Conservation (phyloP, 1,284 basidiomycete genomes). For the Volvariella volvacea region DNA sequence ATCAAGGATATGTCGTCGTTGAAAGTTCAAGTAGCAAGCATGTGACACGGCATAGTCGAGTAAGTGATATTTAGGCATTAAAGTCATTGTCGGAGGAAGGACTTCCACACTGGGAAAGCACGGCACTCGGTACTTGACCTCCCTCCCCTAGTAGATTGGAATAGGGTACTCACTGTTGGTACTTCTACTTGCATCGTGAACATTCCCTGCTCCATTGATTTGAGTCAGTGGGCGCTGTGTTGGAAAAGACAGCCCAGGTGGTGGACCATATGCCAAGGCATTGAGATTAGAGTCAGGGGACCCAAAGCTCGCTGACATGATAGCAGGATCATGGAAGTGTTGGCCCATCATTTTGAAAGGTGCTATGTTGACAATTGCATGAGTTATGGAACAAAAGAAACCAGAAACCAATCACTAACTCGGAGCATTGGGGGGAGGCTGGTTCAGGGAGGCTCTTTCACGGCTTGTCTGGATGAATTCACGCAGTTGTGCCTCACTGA, state of each 20-base stretch:
- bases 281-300: slow-evolving; percentile 26
- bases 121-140: slow-evolving; percentile 75
- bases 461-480: slow-evolving; percentile 68
- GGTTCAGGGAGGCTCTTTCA: slow-evolving; percentile 30
- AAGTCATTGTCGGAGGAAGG: slow-evolving; percentile 56
- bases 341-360: slow-evolving; percentile 12
- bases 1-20: slow-evolving; percentile 1
- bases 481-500: slow-evolving; percentile 68
- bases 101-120: slow-evolving; percentile 78
- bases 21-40: no score
- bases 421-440: no score
- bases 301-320: slow-evolving; percentile 69
- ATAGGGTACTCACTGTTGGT: no score
- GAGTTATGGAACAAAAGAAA: no score
- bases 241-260: slow-evolving; percentile 49
- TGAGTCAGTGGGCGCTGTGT: slow-evolving; percentile 12
- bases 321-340: slow-evolving; percentile 69
- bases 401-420: no score
- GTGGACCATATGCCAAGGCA: slow-evolving; percentile 46
- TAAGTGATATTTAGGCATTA: not conserved
- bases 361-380: no score
- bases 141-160: slow-evolving; percentile 54
- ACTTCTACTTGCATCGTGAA: no score
- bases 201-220: no score
- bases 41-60: not conserved